A percentile compares a stretch with the other conserved stretches of the same genome.
Evolutionary conservation across 139 green algal species (phyloP).

Genomic region (Picochlorum sp.): DNA sequence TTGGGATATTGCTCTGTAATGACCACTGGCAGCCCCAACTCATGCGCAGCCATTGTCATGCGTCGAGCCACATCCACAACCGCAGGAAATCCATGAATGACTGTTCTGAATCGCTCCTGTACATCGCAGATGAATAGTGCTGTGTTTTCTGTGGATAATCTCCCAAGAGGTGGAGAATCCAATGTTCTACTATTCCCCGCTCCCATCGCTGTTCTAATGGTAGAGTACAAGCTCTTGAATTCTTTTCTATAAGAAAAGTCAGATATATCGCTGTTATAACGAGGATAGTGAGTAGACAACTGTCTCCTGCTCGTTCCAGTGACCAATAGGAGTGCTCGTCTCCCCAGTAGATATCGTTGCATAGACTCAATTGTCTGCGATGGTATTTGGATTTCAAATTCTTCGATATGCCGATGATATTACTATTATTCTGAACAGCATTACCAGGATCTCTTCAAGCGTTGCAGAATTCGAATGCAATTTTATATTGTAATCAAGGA

Average conservation of each 20-base stretch:
- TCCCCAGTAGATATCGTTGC: too few species aligned
- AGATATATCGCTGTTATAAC: too few species aligned
- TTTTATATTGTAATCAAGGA: too few species aligned
- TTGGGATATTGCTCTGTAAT: slow-evolving; percentile 85
- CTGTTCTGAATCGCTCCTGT: slow-evolving; percentile 61
- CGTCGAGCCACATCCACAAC: slow-evolving; percentile 49
- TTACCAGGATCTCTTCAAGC: too few species aligned
- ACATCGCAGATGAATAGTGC: slow-evolving; percentile 69
- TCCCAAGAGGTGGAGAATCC: slow-evolving; percentile 21
- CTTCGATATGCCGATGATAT: too few species aligned
- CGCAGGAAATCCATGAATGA: slow-evolving; percentile 49
- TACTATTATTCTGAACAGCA: too few species aligned
- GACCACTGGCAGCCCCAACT: slow-evolving; percentile 58
- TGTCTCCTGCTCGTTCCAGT: background rate
- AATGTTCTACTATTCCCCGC: background rate
- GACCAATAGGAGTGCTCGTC: background rate
- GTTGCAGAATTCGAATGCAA: too few species aligned
- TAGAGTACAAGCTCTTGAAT: too few species aligned
- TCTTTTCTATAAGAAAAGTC: too few species aligned
- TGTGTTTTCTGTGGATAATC: slow-evolving; percentile 27
- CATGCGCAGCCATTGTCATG: slow-evolving; percentile 45
- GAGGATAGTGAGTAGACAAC: background rate
- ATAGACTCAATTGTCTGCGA: too few species aligned
- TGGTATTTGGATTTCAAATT: too few species aligned
- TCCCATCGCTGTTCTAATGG: background rate